A percentile compares a stretch with the other conserved stretches of the same genome.
Evolutionary conservation across 768 basidiomycete species (phyloP).

Genomic region (Trichaptum fuscoviolaceum): DNA sequence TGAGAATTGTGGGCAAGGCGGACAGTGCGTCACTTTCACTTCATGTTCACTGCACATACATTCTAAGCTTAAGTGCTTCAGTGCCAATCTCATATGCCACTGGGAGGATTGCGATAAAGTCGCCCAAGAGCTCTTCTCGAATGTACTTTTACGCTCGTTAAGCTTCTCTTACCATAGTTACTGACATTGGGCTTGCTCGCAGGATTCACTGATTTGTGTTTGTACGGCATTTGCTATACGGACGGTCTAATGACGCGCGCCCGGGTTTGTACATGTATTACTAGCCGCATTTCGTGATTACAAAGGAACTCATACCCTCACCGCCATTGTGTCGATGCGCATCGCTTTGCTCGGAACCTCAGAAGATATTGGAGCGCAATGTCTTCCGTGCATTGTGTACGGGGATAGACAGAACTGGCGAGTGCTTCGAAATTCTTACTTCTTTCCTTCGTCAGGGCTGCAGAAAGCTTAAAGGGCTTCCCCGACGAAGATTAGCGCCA

Average conservation of each 20-base stretch:
- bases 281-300: neutral
- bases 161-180: conserved; percentile 7
- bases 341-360: neutral
- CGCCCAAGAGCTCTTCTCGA: conserved; percentile 72
- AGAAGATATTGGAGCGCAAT: neutral
- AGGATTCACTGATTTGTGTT: conserved; percentile 71
- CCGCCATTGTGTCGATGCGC: neutral
- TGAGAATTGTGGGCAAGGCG: conserved; percentile 81
- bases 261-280: neutral
- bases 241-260: conserved; percentile 24
- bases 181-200: conserved; percentile 11
- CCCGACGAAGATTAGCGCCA: neutral
- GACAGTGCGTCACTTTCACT: conserved; percentile 48
- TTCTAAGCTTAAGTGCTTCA: conserved; percentile 23
- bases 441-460: neutral
- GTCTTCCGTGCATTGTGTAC: neutral
- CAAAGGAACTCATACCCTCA: neutral
- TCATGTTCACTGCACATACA: conserved; percentile 4
- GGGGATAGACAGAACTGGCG: neutral
- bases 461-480: neutral
- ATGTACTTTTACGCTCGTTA: conserved; percentile 50
- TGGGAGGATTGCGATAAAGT: conserved; percentile 85
- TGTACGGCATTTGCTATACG: conserved; percentile 60
- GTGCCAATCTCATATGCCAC: conserved; percentile 78
- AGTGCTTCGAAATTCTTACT: neutral